Conservation (phyloP, 148 eudicot genomes). For the Tetragonia tetragonoides region DNA sequence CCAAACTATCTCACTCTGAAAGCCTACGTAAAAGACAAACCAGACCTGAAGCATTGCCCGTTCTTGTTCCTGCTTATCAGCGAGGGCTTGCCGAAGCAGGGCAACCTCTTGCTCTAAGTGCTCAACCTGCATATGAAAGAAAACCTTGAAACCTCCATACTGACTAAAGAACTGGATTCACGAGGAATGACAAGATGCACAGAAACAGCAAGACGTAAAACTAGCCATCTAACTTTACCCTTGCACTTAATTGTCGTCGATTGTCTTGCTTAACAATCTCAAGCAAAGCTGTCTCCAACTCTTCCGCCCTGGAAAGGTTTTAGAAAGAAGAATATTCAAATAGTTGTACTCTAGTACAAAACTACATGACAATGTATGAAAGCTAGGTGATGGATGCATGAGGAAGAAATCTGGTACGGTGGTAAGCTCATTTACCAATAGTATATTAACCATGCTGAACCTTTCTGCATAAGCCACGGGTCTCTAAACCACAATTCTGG, state of each 20-base stretch:
- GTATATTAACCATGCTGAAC: not conserved
- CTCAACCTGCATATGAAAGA: slow-evolving; percentile 56
- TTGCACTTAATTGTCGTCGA: slow-evolving; percentile 72
- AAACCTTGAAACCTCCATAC: slow-evolving; percentile 11
- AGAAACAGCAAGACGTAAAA: not conserved
- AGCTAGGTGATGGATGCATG: not conserved
- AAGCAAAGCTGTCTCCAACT: slow-evolving; percentile 89
- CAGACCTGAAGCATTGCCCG: slow-evolving; percentile 74
- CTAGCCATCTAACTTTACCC: slow-evolving; percentile 39
- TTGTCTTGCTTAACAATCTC: slow-evolving; percentile 85
- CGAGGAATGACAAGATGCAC: not conserved
- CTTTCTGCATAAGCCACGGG: not conserved
- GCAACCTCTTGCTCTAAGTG: slow-evolving; percentile 66
- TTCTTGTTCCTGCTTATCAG: slow-evolving; percentile 77
- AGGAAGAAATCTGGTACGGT: not conserved
- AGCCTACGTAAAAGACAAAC: slow-evolving; percentile 5
- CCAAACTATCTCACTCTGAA: not conserved
- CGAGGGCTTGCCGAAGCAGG: slow-evolving; percentile 54
- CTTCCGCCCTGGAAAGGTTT: slow-evolving; percentile 67
- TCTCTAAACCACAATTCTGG: not conserved
- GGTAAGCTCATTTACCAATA: not conserved
- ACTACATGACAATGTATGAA: not conserved
- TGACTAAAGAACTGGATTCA: slow-evolving; percentile 10
- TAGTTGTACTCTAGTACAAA: no score
- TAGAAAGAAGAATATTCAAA: not conserved